These are phyloP conservation scores for Alternaria brassicicola DNA, from an alignment of 2,329 filamentous ascomycete species.

Conservation along the genomic window DNA sequence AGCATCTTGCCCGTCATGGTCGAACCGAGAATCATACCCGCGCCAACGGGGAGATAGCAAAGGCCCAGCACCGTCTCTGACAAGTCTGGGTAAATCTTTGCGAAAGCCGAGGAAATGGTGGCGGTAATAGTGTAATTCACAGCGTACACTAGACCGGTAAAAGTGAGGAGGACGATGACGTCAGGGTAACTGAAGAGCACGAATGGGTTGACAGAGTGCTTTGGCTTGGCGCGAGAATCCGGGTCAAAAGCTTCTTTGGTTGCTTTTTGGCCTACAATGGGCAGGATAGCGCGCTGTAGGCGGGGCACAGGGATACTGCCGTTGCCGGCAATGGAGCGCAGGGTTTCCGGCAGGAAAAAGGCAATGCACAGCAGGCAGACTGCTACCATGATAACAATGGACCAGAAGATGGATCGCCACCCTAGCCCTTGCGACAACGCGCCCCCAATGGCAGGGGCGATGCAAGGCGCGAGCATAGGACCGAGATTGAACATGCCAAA, in stretches of 20 bases:
- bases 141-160: conserved; percentile 39
- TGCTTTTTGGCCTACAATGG: conserved; percentile 32
- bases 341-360: conserved; percentile 51
- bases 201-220: conserved; percentile 36
- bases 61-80: conserved; percentile 35
- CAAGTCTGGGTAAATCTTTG: conserved; percentile 30
- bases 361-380: conserved; percentile 42
- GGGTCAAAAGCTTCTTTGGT: conserved; percentile 10
- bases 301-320: conserved; percentile 34
- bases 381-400: conserved; percentile 49
- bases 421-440: conserved; percentile 43
- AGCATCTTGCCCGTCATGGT: conserved; percentile 60
- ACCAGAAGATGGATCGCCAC: conserved; percentile 49
- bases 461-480: conserved; percentile 43
- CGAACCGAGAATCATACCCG: conserved; percentile 61
- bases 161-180: conserved; percentile 53
- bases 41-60: conserved; percentile 61
- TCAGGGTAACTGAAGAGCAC: conserved; percentile 37
- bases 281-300: conserved; percentile 28
- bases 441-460: conserved; percentile 44
- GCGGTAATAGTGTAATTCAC: conserved; percentile 43
- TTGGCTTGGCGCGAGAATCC: conserved; percentile 22
- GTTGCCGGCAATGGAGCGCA: conserved; percentile 52
- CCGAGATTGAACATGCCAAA: conserved; percentile 69
- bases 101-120: conserved; percentile 37